Evolutionary conservation across 192 early-diverging fungal species (phyloP), one percentile per base, ranked within the genome.

Genomic region (Coemansia sp.): DNA sequence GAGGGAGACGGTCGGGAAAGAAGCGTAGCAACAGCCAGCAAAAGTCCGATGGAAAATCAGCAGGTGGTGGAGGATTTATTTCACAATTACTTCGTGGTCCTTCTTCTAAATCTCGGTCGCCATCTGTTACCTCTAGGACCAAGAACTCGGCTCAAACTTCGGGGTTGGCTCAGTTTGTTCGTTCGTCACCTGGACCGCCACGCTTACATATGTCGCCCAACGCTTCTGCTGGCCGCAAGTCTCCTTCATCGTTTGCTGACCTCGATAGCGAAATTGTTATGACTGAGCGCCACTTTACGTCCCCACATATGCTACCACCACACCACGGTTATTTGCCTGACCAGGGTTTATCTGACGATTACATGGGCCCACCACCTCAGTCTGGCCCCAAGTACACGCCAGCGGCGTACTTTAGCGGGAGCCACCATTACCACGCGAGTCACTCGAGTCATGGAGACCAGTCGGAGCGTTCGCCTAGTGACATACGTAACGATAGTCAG

Each of bases 41-140:
- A 31, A 65, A 72, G 6, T 24, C 62, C 24, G 73, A 64, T 8
- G 61, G 50, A 29, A 55, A 31, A 36, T 47, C 67, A 13, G 13
- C 62, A 3, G 55, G 55, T 5, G 72, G 72, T 12, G 70, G 72
- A 13, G 70, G 74, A 7, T 81, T 81, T 46, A 81, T 81, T 31
- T 76, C 79, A 64, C 74, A 81, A 49, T 64, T 81, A 4, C 40
- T 81, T 39, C 70, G 74, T 5, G 79, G 74, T 38, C 43, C 58
- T 33, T 39, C 68, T 34, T 29, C 78, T 22, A 38, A 62, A 22
- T 49, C 70, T 15, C 70, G 62, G 40, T 66, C 68, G 36, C 78
- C 65, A 1, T 29, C 55, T 29, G 47, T 33, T n/a, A 53, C 24
- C 4, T 27, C 41, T 3, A 52, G 50, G 50, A 52, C 22, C 20